Conservation (phyloP, 2,329 filamentous ascomycete genomes). For the Penicillium freii region DNA sequence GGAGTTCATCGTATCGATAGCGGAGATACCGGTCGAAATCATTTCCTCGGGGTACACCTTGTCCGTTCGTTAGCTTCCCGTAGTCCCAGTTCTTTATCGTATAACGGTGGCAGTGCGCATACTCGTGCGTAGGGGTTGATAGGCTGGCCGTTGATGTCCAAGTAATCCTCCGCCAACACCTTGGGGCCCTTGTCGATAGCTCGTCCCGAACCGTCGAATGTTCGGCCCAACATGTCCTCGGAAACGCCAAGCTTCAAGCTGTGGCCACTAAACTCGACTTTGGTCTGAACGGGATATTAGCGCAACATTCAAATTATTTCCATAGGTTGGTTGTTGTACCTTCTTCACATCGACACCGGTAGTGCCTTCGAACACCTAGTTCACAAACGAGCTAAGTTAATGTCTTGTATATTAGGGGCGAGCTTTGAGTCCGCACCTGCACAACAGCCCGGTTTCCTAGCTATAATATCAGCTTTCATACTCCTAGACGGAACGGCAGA, state of each 20-base stretch:
- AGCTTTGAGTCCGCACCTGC: constrained; percentile 61
- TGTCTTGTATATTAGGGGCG: constrained; percentile 6
- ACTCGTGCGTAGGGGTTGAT: constrained; percentile 98
- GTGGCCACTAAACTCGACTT: constrained; percentile 94
- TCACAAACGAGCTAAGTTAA: constrained; percentile 24
- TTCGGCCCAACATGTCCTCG: constrained; percentile 98
- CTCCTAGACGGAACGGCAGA: neutral
- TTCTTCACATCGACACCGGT: constrained; percentile 97
- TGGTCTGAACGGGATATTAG: constrained; percentile 61
- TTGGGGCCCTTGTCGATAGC: constrained; percentile 99
- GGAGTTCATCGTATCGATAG: constrained; percentile 97
- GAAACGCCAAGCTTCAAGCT: constrained; percentile 98
- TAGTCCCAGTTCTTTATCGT: neutral
- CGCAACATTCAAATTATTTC: constrained; percentile 9
- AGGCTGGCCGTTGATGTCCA: constrained; percentile 97
- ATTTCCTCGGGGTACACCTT: constrained; percentile 99
- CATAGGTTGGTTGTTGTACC: constrained; percentile 50
- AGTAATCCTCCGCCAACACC: constrained; percentile 94
- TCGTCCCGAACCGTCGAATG: constrained; percentile 96
- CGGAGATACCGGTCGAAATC: constrained; percentile 99
- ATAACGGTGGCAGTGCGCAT: constrained; percentile 25
- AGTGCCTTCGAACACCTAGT: constrained; percentile 93
- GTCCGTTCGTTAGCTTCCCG: constrained; percentile 14
- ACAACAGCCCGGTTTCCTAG: constrained; percentile 89
- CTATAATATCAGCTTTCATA: constrained; percentile 19